A percentile compares a stretch with the other conserved stretches of the same genome.
phyloP scores from a whole-genome alignment of 495 filamentous ascomycete species.

The Glarea lozoyensis region DNA sequence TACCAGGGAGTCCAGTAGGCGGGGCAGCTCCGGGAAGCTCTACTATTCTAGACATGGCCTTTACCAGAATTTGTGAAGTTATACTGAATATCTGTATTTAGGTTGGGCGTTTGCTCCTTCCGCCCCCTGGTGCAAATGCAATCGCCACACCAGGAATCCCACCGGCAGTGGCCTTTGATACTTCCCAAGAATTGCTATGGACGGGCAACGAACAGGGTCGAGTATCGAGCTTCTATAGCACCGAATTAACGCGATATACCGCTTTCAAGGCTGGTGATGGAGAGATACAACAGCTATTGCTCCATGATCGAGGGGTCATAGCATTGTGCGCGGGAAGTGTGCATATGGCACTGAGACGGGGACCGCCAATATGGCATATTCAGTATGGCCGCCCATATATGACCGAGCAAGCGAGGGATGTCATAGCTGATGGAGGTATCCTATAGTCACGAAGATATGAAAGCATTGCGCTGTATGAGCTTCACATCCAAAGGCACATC shows the following conservation, averaged over 20 bases:
- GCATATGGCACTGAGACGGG: conserved; percentile 76
- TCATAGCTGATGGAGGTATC: conserved; percentile 2
- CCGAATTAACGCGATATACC: conserved; percentile 62
- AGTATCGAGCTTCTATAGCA: conserved; percentile 74
- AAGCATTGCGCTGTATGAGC: conserved; percentile 82
- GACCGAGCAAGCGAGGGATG: not conserved
- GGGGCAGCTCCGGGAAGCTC: conserved; percentile 9
- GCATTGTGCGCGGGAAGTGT: conserved; percentile 67
- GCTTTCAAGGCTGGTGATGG: conserved; percentile 65
- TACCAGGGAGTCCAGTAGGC: not conserved
- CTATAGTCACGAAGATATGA: conserved; percentile 54
- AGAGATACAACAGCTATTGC: conserved; percentile 67
- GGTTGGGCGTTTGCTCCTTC: conserved; percentile 62
- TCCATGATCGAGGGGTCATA: conserved; percentile 80
- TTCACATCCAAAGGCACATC: conserved; percentile 76
- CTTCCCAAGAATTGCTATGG: conserved; percentile 83
- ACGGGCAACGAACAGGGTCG: conserved; percentile 77
- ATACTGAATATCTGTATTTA: conserved; percentile 28
- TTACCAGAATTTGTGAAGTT: conserved; percentile 9
- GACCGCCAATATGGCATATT: conserved; percentile 79
- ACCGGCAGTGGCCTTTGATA: conserved; percentile 84
- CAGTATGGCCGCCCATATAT: conserved; percentile 6
- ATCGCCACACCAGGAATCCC: conserved; percentile 55
- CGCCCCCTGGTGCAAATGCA: conserved; percentile 52
- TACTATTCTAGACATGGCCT: conserved; percentile 1